Evolutionary conservation across 306 rosid species (phyloP).

Genomic region (Cucumis hystrix): DNA sequence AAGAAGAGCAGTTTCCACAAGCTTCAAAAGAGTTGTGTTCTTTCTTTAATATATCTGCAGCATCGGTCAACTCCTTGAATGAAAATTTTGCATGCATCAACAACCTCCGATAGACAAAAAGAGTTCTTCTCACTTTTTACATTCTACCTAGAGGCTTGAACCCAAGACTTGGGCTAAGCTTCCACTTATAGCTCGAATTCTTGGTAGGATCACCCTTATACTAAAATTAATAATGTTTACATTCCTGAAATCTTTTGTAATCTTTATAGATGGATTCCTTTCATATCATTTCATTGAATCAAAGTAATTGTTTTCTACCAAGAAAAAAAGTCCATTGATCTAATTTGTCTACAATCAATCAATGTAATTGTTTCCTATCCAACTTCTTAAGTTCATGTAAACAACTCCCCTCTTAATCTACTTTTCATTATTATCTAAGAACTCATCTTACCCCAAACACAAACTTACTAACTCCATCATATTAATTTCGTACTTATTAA

Average conservation of each 20-base stretch:
- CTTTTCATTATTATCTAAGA: too few relatives aligned
- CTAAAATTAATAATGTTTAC: background rate
- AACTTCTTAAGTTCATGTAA: too few relatives aligned
- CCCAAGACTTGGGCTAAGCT: background rate
- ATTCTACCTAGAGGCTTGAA: background rate
- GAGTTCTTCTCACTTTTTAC: background rate
- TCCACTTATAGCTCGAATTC: background rate
- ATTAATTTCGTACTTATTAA: too few relatives aligned
- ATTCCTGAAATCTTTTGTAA: too few relatives aligned
- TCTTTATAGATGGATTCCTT: too few relatives aligned
- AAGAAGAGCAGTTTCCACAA: background rate
- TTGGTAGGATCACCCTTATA: background rate
- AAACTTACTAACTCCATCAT: too few relatives aligned
- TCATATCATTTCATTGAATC: too few relatives aligned
- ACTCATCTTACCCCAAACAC: too few relatives aligned
- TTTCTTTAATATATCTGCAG: background rate
- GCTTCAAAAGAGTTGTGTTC: background rate
- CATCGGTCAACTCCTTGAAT: background rate
- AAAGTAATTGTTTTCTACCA: too few relatives aligned
- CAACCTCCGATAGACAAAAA: background rate
- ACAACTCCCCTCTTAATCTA: too few relatives aligned
- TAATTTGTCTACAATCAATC: background rate
- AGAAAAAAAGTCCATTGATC: background rate
- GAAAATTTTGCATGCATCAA: background rate
- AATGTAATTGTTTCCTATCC: too few relatives aligned